phyloP scores from a whole-genome alignment of 129 eudicot species.

The Mikania micrantha region DNA sequence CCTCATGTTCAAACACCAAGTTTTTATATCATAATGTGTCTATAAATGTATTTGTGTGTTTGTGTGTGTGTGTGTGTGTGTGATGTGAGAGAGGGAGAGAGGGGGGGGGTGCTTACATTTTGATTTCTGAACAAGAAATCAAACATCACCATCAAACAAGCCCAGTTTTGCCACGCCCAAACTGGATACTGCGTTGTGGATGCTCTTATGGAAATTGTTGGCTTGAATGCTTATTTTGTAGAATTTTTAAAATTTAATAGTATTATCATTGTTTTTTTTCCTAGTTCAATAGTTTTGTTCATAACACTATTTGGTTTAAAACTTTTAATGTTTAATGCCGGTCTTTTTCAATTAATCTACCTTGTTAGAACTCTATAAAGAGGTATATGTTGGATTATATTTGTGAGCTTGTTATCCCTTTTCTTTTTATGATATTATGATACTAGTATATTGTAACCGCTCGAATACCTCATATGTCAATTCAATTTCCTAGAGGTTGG shows the following conservation, averaged over 20 bases:
- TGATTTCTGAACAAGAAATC: too few species aligned
- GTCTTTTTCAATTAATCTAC: background rate
- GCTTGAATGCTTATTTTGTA: background rate
- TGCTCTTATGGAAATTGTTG: too few species aligned
- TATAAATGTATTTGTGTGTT: too few species aligned
- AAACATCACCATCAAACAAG: too few species aligned
- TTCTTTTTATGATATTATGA: background rate
- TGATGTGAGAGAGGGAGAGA: too few species aligned
- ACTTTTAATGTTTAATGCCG: background rate
- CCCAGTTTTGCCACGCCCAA: too few species aligned
- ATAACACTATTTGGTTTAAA: background rate
- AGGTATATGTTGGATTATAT: background rate
- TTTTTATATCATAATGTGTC: too few species aligned
- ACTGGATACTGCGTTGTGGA: too few species aligned
- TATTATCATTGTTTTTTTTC: background rate
- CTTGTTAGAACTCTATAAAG: background rate
- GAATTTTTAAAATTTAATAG: background rate
- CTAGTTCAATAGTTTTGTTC: background rate
- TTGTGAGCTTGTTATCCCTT: background rate
- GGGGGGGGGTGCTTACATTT: too few species aligned
- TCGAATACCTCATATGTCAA: background rate
- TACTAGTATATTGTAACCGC: background rate
- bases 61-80: too few species aligned
- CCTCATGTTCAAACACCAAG: too few species aligned
- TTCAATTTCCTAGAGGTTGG: background rate